A percentile compares a stretch with the other conserved stretches of the same genome.
Evolutionary conservation across 768 basidiomycete genomes (phyloP).

Genomic region (Mycena floridula): DNA sequence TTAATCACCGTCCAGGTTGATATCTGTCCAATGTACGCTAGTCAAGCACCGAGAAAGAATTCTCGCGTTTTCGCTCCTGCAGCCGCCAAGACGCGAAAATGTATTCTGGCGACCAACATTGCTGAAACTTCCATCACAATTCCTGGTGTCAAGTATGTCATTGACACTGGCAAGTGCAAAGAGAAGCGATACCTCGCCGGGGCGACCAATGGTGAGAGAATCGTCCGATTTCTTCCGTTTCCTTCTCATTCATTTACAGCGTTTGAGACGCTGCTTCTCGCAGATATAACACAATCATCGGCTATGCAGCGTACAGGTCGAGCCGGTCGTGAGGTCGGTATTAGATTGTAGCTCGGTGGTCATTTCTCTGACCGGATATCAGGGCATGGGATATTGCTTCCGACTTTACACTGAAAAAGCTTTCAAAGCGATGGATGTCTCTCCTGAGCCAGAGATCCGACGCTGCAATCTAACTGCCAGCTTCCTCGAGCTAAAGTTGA

Average conservation of each 20-base stretch:
- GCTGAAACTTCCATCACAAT: slow-evolving; percentile 98
- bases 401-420: slow-evolving; percentile 85
- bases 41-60: slow-evolving; percentile 75
- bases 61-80: slow-evolving; percentile 68
- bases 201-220: slow-evolving; percentile 55
- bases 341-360: background rate
- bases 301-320: slow-evolving; percentile 94
- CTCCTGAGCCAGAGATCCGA: slow-evolving; percentile 85
- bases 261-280: slow-evolving; percentile 80
- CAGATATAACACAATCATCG: slow-evolving; percentile 82
- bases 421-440: slow-evolving; percentile 57
- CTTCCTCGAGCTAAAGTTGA: slow-evolving; percentile 79
- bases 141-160: slow-evolving; percentile 90
- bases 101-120: slow-evolving; percentile 95
- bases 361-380: background rate
- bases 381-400: slow-evolving; percentile 85
- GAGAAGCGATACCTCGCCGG: slow-evolving; percentile 82
- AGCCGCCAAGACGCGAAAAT: slow-evolving; percentile 70
- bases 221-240: background rate
- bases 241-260: slow-evolving; percentile 36
- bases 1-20: slow-evolving; percentile 43
- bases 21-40: slow-evolving; percentile 80
- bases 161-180: slow-evolving; percentile 94
- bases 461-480: slow-evolving; percentile 81
- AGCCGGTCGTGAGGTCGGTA: slow-evolving; percentile 82